Evolutionary conservation across 441 rosid genomes (phyloP).

Genomic region (Pelargonium myrrhifolium): DNA sequence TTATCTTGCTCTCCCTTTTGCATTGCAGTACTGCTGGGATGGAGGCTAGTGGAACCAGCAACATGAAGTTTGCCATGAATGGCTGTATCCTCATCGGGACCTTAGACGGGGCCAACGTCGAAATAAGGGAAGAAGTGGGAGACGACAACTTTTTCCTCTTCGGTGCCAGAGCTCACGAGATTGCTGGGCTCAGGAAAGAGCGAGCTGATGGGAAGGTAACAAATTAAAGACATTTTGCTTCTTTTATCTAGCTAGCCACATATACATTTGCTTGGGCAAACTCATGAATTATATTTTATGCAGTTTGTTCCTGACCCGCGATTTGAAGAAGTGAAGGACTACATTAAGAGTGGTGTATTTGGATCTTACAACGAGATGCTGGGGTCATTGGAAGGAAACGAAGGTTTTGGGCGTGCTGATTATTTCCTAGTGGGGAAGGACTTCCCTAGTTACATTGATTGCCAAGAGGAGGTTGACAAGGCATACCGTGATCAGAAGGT

Average conservation of each 20-base stretch:
- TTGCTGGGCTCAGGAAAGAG: constrained; percentile 72
- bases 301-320: constrained; percentile 81
- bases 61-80: constrained; percentile 98
- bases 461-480: constrained; percentile 78
- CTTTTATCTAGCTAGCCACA: too few relatives aligned
- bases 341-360: constrained; percentile 59
- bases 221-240: neutral
- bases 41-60: constrained; percentile 99
- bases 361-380: constrained; percentile 64
- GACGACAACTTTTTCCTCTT: constrained; percentile 91
- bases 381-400: constrained; percentile 87
- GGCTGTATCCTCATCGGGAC: constrained; percentile 89
- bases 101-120: constrained; percentile 97
- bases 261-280: too few relatives aligned
- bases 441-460: constrained; percentile 82
- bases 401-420: constrained; percentile 82
- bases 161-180: constrained; percentile 80
- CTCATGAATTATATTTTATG: too few relatives aligned
- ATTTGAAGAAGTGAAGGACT: constrained; percentile 80
- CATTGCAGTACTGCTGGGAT: constrained; percentile 81
- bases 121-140: constrained; percentile 87
- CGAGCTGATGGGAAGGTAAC: constrained; percentile 79
- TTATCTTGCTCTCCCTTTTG: neutral
- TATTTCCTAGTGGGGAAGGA: constrained; percentile 94
- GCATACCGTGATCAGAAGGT: constrained; percentile 74